Conservation (phyloP, 148 eudicot species). For the Polygonum aviculare region DNA sequence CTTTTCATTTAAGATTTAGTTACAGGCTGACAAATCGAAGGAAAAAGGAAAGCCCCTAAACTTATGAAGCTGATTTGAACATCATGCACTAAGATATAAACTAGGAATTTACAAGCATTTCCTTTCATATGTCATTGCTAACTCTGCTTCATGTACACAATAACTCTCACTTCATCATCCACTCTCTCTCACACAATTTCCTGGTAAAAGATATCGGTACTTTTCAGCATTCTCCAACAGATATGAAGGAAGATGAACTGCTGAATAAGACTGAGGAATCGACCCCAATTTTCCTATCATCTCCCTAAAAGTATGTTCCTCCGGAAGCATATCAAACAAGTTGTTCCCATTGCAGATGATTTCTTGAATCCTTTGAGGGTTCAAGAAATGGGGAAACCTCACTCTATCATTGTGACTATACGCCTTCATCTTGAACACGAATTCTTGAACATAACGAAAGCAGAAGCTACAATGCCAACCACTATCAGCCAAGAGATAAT, state of each 20-base stretch:
- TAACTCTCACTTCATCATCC: conserved; percentile 13
- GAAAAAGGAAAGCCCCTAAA: background rate
- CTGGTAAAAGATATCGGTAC: conserved; percentile 50
- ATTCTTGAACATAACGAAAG: conserved; percentile 41
- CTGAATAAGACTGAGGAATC: conserved; percentile 44
- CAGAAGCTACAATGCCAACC: conserved; percentile 77
- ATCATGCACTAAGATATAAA: background rate
- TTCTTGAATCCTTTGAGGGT: conserved; percentile 42
- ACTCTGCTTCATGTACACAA: background rate
- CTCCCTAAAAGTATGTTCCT: conserved; percentile 51
- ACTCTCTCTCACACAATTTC: conserved; percentile 44
- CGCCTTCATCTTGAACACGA: conserved; percentile 60
- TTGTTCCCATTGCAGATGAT: conserved; percentile 41
- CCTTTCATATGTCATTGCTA: background rate
- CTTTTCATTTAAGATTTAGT: background rate
- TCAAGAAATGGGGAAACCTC: conserved; percentile 41
- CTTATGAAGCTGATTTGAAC: background rate
- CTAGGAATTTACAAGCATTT: background rate
- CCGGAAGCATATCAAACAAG: conserved; percentile 47
- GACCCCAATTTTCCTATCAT: conserved; percentile 52
- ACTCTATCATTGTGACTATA: conserved; percentile 50
- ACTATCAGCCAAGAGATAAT: conserved; percentile 38
- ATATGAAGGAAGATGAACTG: conserved; percentile 42
- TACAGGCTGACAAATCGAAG: background rate
- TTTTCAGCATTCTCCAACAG: conserved; percentile 37